phyloP scores from a whole-genome alignment of 768 basidiomycete species.

The Sistotremastrum niveocremeum region DNA sequence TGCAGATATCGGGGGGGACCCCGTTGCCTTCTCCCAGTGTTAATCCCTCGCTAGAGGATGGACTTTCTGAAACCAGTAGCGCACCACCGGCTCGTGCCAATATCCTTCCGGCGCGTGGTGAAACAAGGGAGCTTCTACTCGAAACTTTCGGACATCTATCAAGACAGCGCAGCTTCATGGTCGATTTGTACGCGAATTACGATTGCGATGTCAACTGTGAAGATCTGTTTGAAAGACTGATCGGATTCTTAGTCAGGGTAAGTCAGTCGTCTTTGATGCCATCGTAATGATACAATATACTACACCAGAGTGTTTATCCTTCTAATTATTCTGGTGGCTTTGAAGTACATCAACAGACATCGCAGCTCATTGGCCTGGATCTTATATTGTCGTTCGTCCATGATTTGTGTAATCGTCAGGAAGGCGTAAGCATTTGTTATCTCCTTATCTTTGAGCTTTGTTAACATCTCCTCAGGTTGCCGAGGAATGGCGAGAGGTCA shows the following conservation, averaged over 20 bases:
- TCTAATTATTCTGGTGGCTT: conserved; percentile 40
- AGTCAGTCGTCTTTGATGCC: conserved; percentile 4
- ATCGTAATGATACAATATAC: too few relatives aligned
- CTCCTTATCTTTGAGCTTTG: conserved; percentile 1
- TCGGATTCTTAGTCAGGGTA: conserved; percentile 83
- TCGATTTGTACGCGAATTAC: conserved; percentile 91
- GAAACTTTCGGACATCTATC: conserved; percentile 78
- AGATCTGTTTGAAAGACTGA: conserved; percentile 81
- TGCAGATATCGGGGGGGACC: neutral
- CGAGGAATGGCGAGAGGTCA: conserved; percentile 52
- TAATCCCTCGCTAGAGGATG: neutral
- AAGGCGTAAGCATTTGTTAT: neutral
- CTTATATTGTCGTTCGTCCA: conserved; percentile 76
- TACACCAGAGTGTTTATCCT: conserved; percentile 63
- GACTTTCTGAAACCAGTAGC: conserved; percentile 7
- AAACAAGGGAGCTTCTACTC: conserved; percentile 79
- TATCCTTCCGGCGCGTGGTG: conserved; percentile 65
- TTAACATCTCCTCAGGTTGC: conserved; percentile 19
- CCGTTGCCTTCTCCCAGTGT: neutral
- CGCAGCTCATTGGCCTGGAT: conserved; percentile 82
- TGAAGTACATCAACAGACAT: conserved; percentile 57
- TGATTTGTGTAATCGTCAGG: conserved; percentile 18
- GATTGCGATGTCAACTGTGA: conserved; percentile 96
- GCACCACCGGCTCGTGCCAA: neutral
- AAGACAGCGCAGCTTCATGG: conserved; percentile 81